Evolutionary conservation across 805 yeast genomes (phyloP).

Genomic region (Komagataella ulmi): DNA sequence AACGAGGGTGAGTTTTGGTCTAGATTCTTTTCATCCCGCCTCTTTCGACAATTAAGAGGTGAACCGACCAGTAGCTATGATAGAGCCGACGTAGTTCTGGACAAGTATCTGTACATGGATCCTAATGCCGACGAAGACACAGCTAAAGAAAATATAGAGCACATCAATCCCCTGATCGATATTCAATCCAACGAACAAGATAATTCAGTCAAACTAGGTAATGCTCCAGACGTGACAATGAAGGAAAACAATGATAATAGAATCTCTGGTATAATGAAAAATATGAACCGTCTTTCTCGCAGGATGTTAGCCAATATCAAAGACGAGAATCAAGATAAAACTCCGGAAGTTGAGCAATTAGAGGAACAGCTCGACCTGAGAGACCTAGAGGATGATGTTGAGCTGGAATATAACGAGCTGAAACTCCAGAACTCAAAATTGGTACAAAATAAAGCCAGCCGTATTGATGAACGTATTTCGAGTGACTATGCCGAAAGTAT

Average conservation of each 20-base stretch:
- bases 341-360: conserved; percentile 1
- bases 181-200: conserved; percentile 73
- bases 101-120: conserved; percentile 65
- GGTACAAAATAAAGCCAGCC: not conserved
- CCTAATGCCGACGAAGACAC: conserved; percentile 36
- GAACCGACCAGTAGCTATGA: conserved; percentile 67
- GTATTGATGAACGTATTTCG: not conserved
- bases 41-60: conserved; percentile 81
- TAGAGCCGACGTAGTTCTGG: conserved; percentile 75
- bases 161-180: conserved; percentile 63
- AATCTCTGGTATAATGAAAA: conserved; percentile 61
- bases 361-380: conserved; percentile 32
- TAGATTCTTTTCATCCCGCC: conserved; percentile 79
- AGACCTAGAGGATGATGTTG: conserved; percentile 36
- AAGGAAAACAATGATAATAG: conserved; percentile 47
- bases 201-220: conserved; percentile 63
- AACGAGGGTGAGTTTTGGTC: conserved; percentile 95
- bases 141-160: conserved; percentile 20
- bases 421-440: conserved; percentile 9
- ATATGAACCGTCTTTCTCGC: conserved; percentile 81
- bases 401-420: conserved; percentile 40
- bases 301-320: conserved; percentile 54
- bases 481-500: not conserved
- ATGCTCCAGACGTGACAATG: conserved; percentile 86
- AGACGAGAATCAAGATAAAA: conserved; percentile 10